These are phyloP conservation scores for Colletotrichum liaoningense DNA, from an alignment of 2,329 filamentous ascomycete genomes.

Conservation along the genomic window DNA sequence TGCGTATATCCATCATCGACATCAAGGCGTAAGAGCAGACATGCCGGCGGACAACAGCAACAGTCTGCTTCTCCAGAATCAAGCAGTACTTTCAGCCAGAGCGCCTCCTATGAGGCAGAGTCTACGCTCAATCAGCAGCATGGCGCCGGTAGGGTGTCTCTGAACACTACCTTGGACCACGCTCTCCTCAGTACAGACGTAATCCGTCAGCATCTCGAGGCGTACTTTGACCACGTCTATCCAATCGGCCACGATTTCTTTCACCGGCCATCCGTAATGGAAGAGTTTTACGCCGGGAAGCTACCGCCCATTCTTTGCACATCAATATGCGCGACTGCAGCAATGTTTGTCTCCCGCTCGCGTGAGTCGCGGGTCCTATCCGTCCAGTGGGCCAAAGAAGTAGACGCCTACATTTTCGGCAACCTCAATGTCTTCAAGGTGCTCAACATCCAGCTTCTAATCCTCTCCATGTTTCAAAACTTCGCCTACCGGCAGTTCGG, in stretches of 20 bases:
- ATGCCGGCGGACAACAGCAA: neutral
- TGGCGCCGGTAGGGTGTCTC: neutral
- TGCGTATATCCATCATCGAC: constrained; percentile 3
- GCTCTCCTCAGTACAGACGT: constrained; percentile 20
- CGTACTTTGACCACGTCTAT: constrained; percentile 25
- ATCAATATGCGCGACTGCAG: neutral
- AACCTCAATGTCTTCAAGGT: constrained; percentile 10
- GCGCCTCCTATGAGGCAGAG: constrained; percentile 9
- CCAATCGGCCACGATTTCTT: constrained; percentile 24
- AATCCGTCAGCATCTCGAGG: constrained; percentile 22
- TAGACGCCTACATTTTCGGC: neutral
- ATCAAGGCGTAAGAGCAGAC: neutral
- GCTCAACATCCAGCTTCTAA: constrained; percentile 12
- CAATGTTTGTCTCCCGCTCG: neutral
- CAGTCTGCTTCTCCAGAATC: constrained; percentile 16
- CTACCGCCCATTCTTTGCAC: neutral
- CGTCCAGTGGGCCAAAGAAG: neutral
- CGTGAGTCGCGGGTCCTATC: neutral
- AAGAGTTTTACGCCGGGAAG: neutral
- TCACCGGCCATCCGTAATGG: constrained; percentile 26
- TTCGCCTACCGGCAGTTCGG: constrained; percentile 27
- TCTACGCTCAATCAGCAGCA: neutral
- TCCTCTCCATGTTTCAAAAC: constrained; percentile 23
- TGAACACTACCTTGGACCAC: constrained; percentile 1
- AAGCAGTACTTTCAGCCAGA: neutral